A percentile compares a stretch with the other conserved stretches of the same genome.
phyloP scores from a whole-genome alignment of 305 asterid genomes.

The Fraxinus latifolia region DNA sequence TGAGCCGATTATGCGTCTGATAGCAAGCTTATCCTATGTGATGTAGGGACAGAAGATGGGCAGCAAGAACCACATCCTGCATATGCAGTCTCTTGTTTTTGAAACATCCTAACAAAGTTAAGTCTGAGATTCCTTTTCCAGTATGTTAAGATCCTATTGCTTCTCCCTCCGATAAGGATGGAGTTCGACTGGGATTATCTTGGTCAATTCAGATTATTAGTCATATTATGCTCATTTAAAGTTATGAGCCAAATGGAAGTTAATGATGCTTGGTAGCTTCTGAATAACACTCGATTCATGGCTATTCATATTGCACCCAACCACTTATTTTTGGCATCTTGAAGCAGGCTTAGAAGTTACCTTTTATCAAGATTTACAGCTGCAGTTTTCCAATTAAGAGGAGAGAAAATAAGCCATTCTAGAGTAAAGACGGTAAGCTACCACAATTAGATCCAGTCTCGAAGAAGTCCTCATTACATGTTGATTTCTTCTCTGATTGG shows the following conservation, averaged over 20 bases:
- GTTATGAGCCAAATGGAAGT: not conserved
- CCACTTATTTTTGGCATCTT: not conserved
- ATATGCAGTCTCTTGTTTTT: conserved; percentile 13
- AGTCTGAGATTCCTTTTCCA: not conserved
- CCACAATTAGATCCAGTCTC: not conserved
- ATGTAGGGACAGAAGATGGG: conserved; percentile 24
- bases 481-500: not conserved
- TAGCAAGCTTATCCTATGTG: conserved; percentile 16
- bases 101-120: not conserved
- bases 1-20: conserved; percentile 26
- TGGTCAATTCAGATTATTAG: not conserved
- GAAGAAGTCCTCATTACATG: not conserved
- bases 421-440: not conserved
- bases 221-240: not conserved
- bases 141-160: not conserved
- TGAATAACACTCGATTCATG: not conserved
- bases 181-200: not conserved
- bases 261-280: not conserved
- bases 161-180: not conserved
- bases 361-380: not conserved
- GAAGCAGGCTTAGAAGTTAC: not conserved
- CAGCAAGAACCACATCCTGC: conserved; percentile 18
- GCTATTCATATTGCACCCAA: not conserved
- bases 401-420: not conserved
- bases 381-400: not conserved